Evolutionary conservation across 75 land plant species (phyloP).

Genomic region (Pseudotsuga menziesii): DNA sequence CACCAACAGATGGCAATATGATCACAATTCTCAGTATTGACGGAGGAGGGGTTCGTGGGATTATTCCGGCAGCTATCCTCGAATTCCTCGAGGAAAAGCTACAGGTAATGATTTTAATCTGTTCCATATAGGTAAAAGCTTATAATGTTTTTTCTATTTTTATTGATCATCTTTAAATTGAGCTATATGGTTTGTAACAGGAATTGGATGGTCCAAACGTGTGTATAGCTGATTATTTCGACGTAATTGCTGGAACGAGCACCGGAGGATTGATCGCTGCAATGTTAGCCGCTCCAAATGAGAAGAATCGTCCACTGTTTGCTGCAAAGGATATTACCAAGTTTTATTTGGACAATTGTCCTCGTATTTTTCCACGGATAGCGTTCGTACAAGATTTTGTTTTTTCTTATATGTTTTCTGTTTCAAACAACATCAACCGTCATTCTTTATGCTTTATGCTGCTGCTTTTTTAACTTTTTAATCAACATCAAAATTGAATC

Average conservation of each 20-base stretch:
- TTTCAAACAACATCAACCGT: no score
- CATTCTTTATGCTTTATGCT: no score
- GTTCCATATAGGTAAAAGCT: no score
- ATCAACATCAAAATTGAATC: no score
- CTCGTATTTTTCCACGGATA: constrained; percentile 17
- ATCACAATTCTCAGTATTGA: not conserved
- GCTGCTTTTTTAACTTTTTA: not conserved
- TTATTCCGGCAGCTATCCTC: not conserved
- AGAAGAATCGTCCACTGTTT: constrained; percentile 32
- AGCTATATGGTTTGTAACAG: constrained; percentile 6
- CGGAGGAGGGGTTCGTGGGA: not conserved
- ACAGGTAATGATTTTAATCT: not conserved
- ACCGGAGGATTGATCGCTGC: constrained; percentile 49
- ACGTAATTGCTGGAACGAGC: constrained; percentile 57
- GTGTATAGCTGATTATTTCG: constrained; percentile 53
- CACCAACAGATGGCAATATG: not conserved
- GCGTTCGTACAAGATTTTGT: no score
- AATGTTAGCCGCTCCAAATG: constrained; percentile 47
- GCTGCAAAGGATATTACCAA: constrained; percentile 29
- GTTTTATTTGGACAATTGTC: constrained; percentile 24
- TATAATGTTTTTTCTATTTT: no score
- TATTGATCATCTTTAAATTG: no score
- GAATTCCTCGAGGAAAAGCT: not conserved
- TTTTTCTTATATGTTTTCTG: no score
- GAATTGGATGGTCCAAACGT: constrained; percentile 41